Evolutionary conservation across 2,329 filamentous ascomycete genomes (phyloP), one percentile per base, ranked within the genome.

Genomic region (Metarhizium guizhouense): DNA sequence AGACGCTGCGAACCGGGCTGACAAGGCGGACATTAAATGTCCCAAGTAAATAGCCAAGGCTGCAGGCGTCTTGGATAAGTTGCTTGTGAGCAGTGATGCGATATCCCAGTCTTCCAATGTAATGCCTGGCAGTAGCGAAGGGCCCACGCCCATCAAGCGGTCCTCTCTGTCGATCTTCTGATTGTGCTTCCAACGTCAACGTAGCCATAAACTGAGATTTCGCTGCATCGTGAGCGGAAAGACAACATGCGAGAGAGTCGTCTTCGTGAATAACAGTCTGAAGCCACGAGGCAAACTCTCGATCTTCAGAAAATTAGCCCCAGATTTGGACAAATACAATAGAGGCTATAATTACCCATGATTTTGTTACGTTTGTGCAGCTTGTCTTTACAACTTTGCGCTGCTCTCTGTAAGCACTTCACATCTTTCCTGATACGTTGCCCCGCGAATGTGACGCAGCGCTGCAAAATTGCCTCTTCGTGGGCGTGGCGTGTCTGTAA

Each of bases 91-190:
- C 70, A 10, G 74, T 68, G 2, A 75, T 62, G 53, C 74, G 73
- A 25, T 74, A 63, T n/a, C 72, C 72, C 2, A 81, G 61, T 1
- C 76, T 68, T 2, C 77, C 76, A 7, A 81, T 61, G 38, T 68
- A 66, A 59, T 80, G 78, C 4, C 65, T 63, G 5, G 71, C 64
- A 3, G 51, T 45, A 4, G 30, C 61, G 62, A 10, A 58, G 30
- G n/a, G 43, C 2, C 7, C 59, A 36, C 47, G 36, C 32, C 11
- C 14, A 34, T n/a, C 53, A 14, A 13, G 10, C 40, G 40, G 38
- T 32, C 42, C n/a, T 34, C 36, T 45, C n/a, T 45, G 52, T 54
- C 40, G 25, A 11, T 47, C 43, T 45, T 36, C 38, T 36, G 29
- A 29, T 20, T 47, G 40, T 18, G 43, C 8, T 34, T 47, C 11